These are phyloP conservation scores for Kazachstania viticola DNA, from an alignment of 805 yeast species.

Conservation along the genomic window DNA sequence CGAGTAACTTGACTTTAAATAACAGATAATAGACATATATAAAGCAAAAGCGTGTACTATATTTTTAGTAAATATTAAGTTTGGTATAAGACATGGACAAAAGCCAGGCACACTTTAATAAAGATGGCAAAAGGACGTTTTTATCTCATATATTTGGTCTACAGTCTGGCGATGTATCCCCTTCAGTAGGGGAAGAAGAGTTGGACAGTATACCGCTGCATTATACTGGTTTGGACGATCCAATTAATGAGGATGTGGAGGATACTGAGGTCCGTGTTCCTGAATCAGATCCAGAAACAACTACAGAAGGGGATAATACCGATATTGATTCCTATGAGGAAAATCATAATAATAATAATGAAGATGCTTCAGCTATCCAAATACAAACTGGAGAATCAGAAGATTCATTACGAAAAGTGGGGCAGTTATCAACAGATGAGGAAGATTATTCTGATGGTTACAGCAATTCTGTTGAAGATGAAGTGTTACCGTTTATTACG, in stretches of 20 bases:
- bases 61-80: no score
- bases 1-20: no score
- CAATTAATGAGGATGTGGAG: background rate
- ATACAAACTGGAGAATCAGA: background rate
- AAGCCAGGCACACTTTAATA: constrained; percentile 1
- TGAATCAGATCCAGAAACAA: constrained; percentile 25
- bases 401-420: constrained; percentile 18
- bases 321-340: constrained; percentile 1
- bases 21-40: no score
- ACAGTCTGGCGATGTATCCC: constrained; percentile 20
- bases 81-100: constrained; percentile 3
- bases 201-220: constrained; percentile 15
- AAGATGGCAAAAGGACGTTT: constrained; percentile 17
- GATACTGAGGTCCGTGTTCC: constrained; percentile 17
- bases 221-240: background rate
- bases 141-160: constrained; percentile 25
- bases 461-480: constrained; percentile 12
- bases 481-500: constrained; percentile 9
- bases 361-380: background rate
- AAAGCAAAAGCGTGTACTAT: no score
- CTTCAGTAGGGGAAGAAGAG: constrained; percentile 19
- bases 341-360: background rate
- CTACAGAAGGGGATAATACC: constrained; percentile 13
- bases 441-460: constrained; percentile 13
- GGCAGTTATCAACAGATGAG: constrained; percentile 34